Percentiles rank a stretch among this genome's conserved stretches.
Conservation (phyloP, 371 early-diverging fungal species). For the Circinella minor region DNA sequence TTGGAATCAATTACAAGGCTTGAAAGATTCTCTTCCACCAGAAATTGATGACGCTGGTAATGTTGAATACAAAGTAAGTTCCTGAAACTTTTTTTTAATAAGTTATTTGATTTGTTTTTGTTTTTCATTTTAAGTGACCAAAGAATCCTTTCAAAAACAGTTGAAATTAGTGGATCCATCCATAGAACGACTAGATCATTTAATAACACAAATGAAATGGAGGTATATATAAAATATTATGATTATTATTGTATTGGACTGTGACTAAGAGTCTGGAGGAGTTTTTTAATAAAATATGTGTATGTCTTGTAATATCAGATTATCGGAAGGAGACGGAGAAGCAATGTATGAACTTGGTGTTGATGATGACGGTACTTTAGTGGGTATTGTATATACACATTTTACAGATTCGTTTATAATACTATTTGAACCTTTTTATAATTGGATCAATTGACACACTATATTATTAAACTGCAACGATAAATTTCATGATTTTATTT, state of each 20-base stretch:
- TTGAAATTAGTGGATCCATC: constrained; percentile 81
- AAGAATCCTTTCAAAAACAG: constrained; percentile 22
- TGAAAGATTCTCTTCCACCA: constrained; percentile 63
- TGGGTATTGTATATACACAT: constrained; percentile 52
- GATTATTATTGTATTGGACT: too few relatives aligned
- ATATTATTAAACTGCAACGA: too few relatives aligned
- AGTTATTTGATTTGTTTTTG: constrained; percentile 4
- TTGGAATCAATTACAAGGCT: constrained; percentile 1
- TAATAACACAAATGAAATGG: constrained; percentile 94
- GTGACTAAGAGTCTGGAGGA: not conserved
- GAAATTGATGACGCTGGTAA: constrained; percentile 87
- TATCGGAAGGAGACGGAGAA: constrained; percentile 89
- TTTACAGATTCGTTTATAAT: too few relatives aligned
- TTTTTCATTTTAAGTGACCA: not conserved
- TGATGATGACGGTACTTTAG: constrained; percentile 82
- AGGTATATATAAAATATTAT: constrained; percentile 50
- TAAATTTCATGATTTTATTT: too few relatives aligned
- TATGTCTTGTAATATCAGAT: constrained; percentile 32
- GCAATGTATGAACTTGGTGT: constrained; percentile 52
- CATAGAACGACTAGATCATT: constrained; percentile 75
- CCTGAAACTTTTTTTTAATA: not conserved
- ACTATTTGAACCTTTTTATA: too few relatives aligned
- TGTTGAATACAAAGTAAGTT: constrained; percentile 82
- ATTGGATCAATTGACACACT: too few relatives aligned
- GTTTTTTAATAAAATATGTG: not conserved